Evolutionary conservation across 768 basidiomycete genomes (phyloP).

Genomic region (Russula sp.): DNA sequence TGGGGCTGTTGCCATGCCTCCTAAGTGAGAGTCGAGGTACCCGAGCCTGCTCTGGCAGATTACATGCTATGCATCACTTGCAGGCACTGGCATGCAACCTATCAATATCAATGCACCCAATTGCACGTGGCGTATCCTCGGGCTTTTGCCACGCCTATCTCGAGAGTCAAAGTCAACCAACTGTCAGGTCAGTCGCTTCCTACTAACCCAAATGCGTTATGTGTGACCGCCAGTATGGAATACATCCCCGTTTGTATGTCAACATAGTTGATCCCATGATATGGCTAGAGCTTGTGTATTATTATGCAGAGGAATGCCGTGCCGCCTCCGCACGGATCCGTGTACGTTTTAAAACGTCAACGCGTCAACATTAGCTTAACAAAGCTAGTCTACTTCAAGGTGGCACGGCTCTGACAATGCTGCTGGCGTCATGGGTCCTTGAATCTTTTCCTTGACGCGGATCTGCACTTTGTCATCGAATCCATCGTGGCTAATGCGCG

Average conservation of each 20-base stretch:
- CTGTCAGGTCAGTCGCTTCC: neutral
- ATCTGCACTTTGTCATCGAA: neutral
- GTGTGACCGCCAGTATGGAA: neutral
- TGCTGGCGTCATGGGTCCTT: neutral
- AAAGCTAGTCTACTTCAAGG: constrained; percentile 7
- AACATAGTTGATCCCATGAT: neutral
- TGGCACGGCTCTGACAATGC: neutral
- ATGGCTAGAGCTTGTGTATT: neutral
- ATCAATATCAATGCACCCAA: neutral
- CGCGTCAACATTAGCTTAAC: neutral
- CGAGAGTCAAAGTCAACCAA: neutral
- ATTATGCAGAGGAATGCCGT: neutral
- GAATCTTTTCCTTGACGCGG: neutral
- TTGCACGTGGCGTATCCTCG: neutral
- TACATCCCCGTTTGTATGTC: neutral
- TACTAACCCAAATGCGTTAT: neutral
- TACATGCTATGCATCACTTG: constrained; percentile 7
- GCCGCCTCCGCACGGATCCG: constrained; percentile 12
- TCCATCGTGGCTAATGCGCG: neutral
- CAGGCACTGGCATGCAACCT: neutral
- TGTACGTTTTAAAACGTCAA: neutral
- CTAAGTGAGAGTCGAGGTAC: neutral
- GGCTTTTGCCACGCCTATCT: constrained; percentile 1
- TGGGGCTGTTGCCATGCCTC: neutral
- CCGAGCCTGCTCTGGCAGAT: neutral